Conservation (phyloP, 768 basidiomycete genomes). For the Lentinula guzmanii region DNA sequence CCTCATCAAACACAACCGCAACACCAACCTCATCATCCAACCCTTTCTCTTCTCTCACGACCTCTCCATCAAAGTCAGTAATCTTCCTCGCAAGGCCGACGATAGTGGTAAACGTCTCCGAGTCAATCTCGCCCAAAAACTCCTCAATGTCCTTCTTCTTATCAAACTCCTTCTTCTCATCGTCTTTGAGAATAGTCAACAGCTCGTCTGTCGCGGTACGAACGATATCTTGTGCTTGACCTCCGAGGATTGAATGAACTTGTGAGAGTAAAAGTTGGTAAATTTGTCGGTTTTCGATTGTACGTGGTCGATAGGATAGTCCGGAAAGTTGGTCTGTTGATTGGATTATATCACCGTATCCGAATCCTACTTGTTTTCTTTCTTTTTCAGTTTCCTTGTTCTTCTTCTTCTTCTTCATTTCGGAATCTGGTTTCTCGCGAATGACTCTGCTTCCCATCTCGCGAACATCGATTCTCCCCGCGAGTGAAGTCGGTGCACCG, state of each 20-base stretch:
- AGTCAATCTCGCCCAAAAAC: conserved; percentile 56
- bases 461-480: conserved; percentile 80
- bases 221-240: conserved; percentile 94
- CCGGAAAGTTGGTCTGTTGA: conserved; percentile 93
- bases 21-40: conserved; percentile 98
- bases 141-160: conserved; percentile 93
- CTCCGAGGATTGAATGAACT: conserved; percentile 81
- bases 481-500: conserved; percentile 90
- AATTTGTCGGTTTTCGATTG: conserved; percentile 89
- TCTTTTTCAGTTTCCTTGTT: conserved; percentile 42
- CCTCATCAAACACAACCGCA: conserved; percentile 96
- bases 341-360: conserved; percentile 89
- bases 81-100: conserved; percentile 88
- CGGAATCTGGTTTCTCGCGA: conserved; percentile 76
- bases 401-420: conserved; percentile 91
- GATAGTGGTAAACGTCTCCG: conserved; percentile 78
- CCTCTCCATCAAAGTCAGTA: conserved; percentile 88
- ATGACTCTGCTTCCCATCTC: conserved; percentile 93
- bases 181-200: conserved; percentile 83
- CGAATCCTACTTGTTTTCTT: conserved; percentile 52
- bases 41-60: conserved; percentile 75
- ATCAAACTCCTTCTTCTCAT: conserved; percentile 87
- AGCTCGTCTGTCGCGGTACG: conserved; percentile 93
- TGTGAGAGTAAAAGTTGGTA: conserved; percentile 87
- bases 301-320: conserved; percentile 86